Evolutionary conservation across 768 basidiomycete genomes (phyloP).

Genomic region (Phlebiopsis gigantea): DNA sequence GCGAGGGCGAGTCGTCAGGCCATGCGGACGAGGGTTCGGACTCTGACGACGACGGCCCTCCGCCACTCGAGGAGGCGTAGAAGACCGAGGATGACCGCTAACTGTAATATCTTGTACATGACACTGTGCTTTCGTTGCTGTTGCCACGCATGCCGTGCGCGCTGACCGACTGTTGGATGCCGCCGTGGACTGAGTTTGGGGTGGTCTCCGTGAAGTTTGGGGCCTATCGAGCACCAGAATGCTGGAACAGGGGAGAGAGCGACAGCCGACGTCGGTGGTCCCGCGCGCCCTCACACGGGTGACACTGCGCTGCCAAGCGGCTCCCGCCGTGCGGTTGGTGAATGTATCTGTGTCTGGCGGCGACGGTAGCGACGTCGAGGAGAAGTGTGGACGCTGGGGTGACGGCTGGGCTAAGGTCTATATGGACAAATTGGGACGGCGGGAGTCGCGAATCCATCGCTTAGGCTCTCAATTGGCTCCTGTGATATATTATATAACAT

Average conservation of each 20-base stretch:
- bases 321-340: no score
- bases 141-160: neutral
- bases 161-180: no score
- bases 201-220: neutral
- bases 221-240: neutral
- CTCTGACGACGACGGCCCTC: constrained; percentile 52
- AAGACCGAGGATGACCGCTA: neutral
- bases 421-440: constrained; percentile 6
- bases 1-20: neutral
- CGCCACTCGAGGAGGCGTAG: constrained; percentile 68
- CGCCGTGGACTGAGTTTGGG: neutral
- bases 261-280: neutral
- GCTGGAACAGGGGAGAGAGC: neutral
- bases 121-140: neutral
- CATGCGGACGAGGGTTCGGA: constrained; percentile 16
- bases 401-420: neutral
- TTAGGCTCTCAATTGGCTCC: neutral
- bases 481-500: neutral
- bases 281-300: neutral
- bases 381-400: neutral
- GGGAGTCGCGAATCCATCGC: neutral
- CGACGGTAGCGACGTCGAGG: no score
- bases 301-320: neutral
- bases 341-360: no score
- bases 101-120: neutral